Conservation (phyloP, 169 alveolate species). For the Perkinsus olseni region DNA sequence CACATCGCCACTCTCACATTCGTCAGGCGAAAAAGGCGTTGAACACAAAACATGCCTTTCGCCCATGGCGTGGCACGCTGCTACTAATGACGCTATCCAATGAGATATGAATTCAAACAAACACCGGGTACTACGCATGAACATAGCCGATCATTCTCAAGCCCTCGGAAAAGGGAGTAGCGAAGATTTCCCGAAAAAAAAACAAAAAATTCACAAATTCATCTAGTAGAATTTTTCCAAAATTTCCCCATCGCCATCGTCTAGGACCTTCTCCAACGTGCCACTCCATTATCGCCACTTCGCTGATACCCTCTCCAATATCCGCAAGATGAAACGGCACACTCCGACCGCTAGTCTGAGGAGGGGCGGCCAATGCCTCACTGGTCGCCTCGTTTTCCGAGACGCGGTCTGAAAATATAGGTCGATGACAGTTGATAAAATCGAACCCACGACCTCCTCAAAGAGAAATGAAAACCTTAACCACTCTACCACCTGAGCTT, state of each 20-base stretch:
- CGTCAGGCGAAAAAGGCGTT: too few relatives aligned
- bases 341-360: neutral
- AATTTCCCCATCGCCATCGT: neutral
- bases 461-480: neutral
- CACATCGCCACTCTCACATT: too few relatives aligned
- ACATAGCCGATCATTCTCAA: too few relatives aligned
- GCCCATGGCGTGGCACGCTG: too few relatives aligned
- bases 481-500: neutral
- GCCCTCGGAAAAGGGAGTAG: neutral
- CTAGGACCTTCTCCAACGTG: neutral
- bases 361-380: neutral
- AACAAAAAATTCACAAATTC: neutral
- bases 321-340: neutral
- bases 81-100: too few relatives aligned
- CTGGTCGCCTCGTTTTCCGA: neutral
- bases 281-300: neutral
- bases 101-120: too few relatives aligned
- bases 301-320: neutral
- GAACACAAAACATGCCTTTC: too few relatives aligned
- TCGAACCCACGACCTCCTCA: neutral
- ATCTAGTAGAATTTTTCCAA: neutral
- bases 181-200: neutral
- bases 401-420: too few relatives aligned
- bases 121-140: conserved; percentile 21
- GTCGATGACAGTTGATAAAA: too few relatives aligned